Percentiles rank a stretch among this genome's conserved stretches.
Conservation (phyloP, 768 basidiomycete genomes). For the Lactarius trivialis region DNA sequence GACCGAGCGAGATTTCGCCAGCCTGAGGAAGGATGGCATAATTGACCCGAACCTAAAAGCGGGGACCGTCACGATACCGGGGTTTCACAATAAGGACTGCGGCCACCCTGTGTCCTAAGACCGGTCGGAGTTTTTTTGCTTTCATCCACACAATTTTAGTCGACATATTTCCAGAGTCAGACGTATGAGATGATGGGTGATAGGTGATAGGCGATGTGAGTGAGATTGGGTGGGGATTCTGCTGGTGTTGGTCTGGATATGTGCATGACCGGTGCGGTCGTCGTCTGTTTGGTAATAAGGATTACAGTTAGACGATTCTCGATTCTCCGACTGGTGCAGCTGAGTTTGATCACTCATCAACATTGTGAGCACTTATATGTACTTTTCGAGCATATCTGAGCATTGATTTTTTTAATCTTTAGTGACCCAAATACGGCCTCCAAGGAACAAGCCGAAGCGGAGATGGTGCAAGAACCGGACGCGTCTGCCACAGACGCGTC, state of each 20-base stretch:
- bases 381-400: too few relatives aligned
- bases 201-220: too few relatives aligned
- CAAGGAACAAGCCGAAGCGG: neutral
- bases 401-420: too few relatives aligned
- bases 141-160: neutral
- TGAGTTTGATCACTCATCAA: too few relatives aligned
- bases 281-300: neutral
- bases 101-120: neutral
- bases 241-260: neutral
- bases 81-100: neutral
- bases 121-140: neutral
- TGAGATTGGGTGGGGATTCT: neutral
- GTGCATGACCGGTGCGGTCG: neutral
- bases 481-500: slow-evolving; percentile 15
- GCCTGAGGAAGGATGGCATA: neutral
- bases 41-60: neutral
- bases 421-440: too few relatives aligned
- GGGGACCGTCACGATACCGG: slow-evolving; percentile 11
- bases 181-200: neutral
- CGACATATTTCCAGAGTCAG: neutral
- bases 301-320: neutral
- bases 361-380: too few relatives aligned
- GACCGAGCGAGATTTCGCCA: neutral
- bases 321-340: too few relatives aligned
- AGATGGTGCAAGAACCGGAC: neutral